Evolutionary conservation across 805 yeast species (phyloP).

Genomic region (Suhomyces emberorum): DNA sequence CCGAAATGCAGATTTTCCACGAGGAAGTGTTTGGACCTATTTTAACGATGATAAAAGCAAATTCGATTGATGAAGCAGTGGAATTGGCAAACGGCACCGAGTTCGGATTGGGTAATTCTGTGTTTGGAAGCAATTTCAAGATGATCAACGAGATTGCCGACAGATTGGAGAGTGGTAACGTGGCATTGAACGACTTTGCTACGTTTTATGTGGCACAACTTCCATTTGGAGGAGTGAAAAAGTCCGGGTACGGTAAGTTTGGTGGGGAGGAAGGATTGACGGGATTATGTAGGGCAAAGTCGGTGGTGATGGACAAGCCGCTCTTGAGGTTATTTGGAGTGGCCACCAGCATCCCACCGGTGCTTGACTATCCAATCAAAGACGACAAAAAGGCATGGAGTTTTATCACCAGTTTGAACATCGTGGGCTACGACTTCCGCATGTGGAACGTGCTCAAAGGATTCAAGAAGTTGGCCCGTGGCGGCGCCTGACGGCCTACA

Average conservation of each 20-base stretch:
- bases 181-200: constrained; percentile 97
- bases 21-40: constrained; percentile 96
- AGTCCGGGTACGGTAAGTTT: constrained; percentile 95
- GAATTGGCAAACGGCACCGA: constrained; percentile 77
- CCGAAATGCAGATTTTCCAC: constrained; percentile 71
- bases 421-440: constrained; percentile 78
- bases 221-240: constrained; percentile 94
- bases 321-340: constrained; percentile 55
- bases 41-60: constrained; percentile 73
- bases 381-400: constrained; percentile 84
- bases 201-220: constrained; percentile 92
- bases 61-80: constrained; percentile 62
- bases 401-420: constrained; percentile 76
- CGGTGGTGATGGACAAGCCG: constrained; percentile 80
- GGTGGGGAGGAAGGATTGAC: constrained; percentile 97
- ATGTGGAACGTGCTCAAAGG: constrained; percentile 57
- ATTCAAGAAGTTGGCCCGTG: constrained; percentile 36
- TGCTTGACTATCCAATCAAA: constrained; percentile 87
- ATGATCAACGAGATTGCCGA: constrained; percentile 63
- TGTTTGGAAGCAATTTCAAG: constrained; percentile 66
- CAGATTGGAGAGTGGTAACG: constrained; percentile 76
- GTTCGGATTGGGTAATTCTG: constrained; percentile 89
- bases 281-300: constrained; percentile 83
- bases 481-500: constrained; percentile 21
- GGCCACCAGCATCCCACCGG: constrained; percentile 80